Base-by-base conservation (phyloP, 768 basidiomycete genomes). In the Saitozyma podzolica region DNA sequence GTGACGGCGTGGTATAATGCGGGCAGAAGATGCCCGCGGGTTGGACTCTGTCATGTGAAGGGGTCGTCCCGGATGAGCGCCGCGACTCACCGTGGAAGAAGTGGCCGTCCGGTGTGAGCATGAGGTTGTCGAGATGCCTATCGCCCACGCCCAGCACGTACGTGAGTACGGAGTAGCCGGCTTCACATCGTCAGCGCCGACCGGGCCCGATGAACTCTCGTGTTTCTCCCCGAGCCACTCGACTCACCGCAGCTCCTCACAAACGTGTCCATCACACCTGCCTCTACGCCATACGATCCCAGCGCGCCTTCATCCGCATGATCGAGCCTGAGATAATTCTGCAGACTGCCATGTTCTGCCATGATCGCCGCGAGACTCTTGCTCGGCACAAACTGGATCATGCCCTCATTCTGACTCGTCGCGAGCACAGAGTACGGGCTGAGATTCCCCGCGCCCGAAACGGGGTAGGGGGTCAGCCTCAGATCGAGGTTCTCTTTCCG, bases 101-200 rank as follows among this genome's bases (percentile, higher is more conserved):
- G 76, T 97, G 93, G 0, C 90, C 96, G 78, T 98, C 96, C 0
- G 96, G 89, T 0, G 93, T 85, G 16, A 99, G 82, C 59, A 99
- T 85, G 6, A 99, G 81, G 74, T 99, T 99, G 78, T 98, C 96
- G 49, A 98, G 80, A 81, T 99, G 95, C 0, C 96, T 87, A 80
- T 99, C 96, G 3, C 96, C 96, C 0, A 99, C 95, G 1, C 96
- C 96, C 29, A 98, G 85, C 3, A 98, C 79, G 73, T 97, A 99
- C 0, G 96, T 98, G 43, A 98, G 88, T 39, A 98, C 95, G 70
- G 93, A 98, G 79, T 98, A 99, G 0, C 96, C 96, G 60, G 96
- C 95, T 97, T 59, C 3, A 17, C n/a, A 14, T 6, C 19, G 51
- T 48, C 10, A 51, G 40, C 43, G 29, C 29, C 37, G 10, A 8